Evolutionary conservation across 2,329 filamentous ascomycete genomes (phyloP), one percentile per base, ranked within the genome.

Genomic region (Colletotrichum lupini): DNA sequence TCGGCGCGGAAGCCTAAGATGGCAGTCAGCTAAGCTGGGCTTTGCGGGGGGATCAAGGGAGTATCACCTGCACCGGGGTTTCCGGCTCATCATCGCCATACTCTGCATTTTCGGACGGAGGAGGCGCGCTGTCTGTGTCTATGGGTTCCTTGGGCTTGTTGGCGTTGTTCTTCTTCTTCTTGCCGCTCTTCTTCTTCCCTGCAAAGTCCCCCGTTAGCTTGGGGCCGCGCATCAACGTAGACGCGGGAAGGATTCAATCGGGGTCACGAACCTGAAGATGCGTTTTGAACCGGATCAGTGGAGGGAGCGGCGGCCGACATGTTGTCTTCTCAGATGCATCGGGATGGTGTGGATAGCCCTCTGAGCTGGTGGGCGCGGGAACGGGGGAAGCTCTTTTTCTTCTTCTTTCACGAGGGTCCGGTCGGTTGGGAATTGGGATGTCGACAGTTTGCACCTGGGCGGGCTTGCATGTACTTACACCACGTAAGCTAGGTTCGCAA

Each of bases 161-260:
- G 57, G 84, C 83, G 76, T 86, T 88, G 77, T 86, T 88, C 85
- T 88, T 90, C 84, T 89, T 91, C 82, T 90, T 91, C 77, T 87
- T 90, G 78, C 86, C 87, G 79, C 86, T 87, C 83, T 88, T 90
- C 83, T 89, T 90, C 82, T 87, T 89, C 77, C 82, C 84, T 85
- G 78, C 72, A 76, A 60, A 24, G 24, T 24, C 16, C 53, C 19
- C 28, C 19, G 61, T 73, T 62, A 73, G 71, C 67, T 8, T 32
- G 53, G 16, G 19, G 56, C 37, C 57, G 57, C 35, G 68, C 68
- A 49, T 46, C 52, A 63, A 63, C 57, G 37, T 24, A 49, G 42
- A 49, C n/a, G 22, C 9, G 52, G 68, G 28, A 22, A 58, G 63
- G 32, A 9, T 30, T 65, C 55, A 55, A 67, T 70, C 53, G 60